phyloP scores from a whole-genome alignment of 805 yeast genomes.

The Debaryomyces tyrocola region DNA sequence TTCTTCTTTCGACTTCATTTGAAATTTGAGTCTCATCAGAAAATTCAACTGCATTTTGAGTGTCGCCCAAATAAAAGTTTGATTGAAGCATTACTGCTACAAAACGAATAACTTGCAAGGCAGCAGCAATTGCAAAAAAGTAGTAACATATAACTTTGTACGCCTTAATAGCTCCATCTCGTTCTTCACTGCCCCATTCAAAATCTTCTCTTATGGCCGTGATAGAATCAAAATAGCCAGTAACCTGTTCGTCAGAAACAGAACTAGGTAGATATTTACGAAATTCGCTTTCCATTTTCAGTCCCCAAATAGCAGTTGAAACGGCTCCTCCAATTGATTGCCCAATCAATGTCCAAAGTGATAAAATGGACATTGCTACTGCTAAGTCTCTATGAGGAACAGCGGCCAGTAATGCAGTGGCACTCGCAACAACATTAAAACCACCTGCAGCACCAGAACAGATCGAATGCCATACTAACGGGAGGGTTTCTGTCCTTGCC shows the following conservation, averaged over 20 bases:
- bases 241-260: constrained; percentile 16
- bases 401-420: constrained; percentile 39
- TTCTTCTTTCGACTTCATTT: no score
- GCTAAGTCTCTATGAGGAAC: constrained; percentile 45
- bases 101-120: constrained; percentile 28
- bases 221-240: constrained; percentile 19
- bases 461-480: constrained; percentile 31
- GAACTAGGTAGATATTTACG: constrained; percentile 24
- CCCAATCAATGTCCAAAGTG: constrained; percentile 35
- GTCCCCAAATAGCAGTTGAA: constrained; percentile 32
- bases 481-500: constrained; percentile 20
- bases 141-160: constrained; percentile 26
- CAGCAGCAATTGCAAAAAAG: constrained; percentile 26
- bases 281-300: constrained; percentile 29
- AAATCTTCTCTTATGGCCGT: constrained; percentile 19
- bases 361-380: constrained; percentile 34
- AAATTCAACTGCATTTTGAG: constrained; percentile 33
- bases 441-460: constrained; percentile 43
- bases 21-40: neutral
- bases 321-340: constrained; percentile 40
- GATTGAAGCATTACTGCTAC: constrained; percentile 30
- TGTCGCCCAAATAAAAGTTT: constrained; percentile 33
- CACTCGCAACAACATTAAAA: constrained; percentile 33
- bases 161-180: constrained; percentile 33
- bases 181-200: constrained; percentile 18